Base-by-base conservation (phyloP, 768 basidiomycete species). In the Glaciozyma antarctica region DNA sequence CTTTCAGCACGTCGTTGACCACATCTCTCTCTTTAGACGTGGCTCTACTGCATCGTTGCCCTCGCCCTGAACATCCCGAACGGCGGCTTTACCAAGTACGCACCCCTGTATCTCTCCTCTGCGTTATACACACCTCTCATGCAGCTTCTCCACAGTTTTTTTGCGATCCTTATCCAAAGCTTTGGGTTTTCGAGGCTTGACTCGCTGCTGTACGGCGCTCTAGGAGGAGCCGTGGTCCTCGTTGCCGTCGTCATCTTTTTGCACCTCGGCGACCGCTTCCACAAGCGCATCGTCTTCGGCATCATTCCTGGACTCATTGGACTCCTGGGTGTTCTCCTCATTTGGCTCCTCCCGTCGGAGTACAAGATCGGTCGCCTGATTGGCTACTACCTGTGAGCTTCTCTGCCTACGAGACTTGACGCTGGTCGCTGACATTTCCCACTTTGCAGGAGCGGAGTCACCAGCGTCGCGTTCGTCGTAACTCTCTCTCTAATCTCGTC, bases 361-460 rank as follows among this genome's bases (percentile, higher is more conserved):
- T 30, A 51, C 60, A 58, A 62, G 49, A 55, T 60, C 28, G 67
- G 67, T 15, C 57, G 67, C 4, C 45, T 68, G 43, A 62, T 64
- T 22, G 67, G 67, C 19, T 64, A 68, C 43, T 68, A 68, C 60
- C 38, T 68, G 67, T 68, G 49, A 61, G 67, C 45, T 30, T 15
- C 24, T 7, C 16, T 32, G 17, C 2, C 7, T 6, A 19, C 21
- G 2, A n/a, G n/a, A 16, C 12, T 28, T 22, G 9, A 10, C 26
- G 26, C 26, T 19, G n/a, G 17, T 41, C n/a, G 10, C 30, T 22
- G 4, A 32, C 32, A 9, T 32, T 0, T 9, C n/a, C 24, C 56
- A 28, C 24, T 26, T 9, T 19, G 15, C 63, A 65, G 63, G 12
- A 44, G 32, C 2, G 30, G 28, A 26, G 45, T 58, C 44, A 63